Evolutionary conservation across 2,329 filamentous ascomycete species (phyloP).

Genomic region (Sarocladium strictum): DNA sequence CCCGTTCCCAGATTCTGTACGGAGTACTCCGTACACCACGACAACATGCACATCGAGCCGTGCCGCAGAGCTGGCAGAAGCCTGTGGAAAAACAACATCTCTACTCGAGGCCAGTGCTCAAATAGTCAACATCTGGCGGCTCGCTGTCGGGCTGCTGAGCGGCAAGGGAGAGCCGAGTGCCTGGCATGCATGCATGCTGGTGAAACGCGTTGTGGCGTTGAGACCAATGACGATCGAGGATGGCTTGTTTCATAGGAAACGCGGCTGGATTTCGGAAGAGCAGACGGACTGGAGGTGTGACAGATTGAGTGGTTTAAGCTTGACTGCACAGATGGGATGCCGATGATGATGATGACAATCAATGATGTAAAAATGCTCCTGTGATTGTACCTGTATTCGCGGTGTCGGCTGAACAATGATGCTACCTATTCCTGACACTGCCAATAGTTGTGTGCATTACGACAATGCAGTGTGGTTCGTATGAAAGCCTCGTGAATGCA

Average conservation of each 20-base stretch:
- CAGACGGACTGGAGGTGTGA: neutral
- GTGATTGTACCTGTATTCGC: too few relatives aligned
- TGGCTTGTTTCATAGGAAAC: slow-evolving; percentile 3
- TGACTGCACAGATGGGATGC: too few relatives aligned
- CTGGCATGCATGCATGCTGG: slow-evolving; percentile 1
- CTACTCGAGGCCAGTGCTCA: neutral
- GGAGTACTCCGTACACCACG: neutral
- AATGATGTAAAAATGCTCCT: too few relatives aligned
- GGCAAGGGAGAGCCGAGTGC: neutral
- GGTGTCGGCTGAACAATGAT: too few relatives aligned
- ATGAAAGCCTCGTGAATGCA: slow-evolving; percentile 1
- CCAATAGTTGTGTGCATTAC: neutral
- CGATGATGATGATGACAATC: neutral
- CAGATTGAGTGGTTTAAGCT: slow-evolving; percentile 4
- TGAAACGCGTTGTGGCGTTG: neutral
- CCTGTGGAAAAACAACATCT: neutral
- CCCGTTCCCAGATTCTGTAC: too few relatives aligned
- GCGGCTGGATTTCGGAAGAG: neutral
- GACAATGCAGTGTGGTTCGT: neutral
- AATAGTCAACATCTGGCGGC: neutral
- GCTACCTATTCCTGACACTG: neutral
- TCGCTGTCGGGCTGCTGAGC: neutral
- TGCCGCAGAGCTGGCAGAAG: neutral
- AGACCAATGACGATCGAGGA: neutral
- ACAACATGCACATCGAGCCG: neutral